Base-by-base conservation (phyloP, 2,329 filamentous ascomycete species). In the Coniochaeta prunicola region DNA sequence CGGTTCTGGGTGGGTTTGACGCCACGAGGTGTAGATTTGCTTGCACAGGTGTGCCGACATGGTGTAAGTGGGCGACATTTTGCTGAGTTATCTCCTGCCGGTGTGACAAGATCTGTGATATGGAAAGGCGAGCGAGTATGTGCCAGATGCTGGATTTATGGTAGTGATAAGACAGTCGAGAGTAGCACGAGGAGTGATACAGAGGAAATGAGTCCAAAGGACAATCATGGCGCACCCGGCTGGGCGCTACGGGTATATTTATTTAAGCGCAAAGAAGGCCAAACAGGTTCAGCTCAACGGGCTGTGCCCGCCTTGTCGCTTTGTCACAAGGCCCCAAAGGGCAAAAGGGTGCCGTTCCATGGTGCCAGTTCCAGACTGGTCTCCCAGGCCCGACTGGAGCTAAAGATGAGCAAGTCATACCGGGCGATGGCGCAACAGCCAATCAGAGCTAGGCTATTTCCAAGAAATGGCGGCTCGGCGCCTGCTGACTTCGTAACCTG, bases 11-110 rank as follows among this genome's bases (percentile, higher is more conserved):
- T 71, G 71, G 30, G 72, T 68, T 67, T 82, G 78, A 62, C 76
- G 76, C 80, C 81, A 84, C n/a, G 82, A 84, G 57, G 79, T 74
- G 74, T 78, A 81, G 72, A 85, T 80, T 66, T 84, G 76, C 71
- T 81, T 83, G 79, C 80, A 82, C 70, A 85, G 73, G 65, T 85
- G 82, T 65, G 81, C 80, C 17, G 81, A 83, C 77, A 85, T 83
- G 63, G 82, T 84, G 73, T 84, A 82, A 38, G 82, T 83, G 56
- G 80, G 81, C 58, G 80, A 77, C 82, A 85, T 85, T 42, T 63
- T 73, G 45, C 10, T 50, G 12, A n/a, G n/a, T n/a, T n/a, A n/a
- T n/a, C n/a, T n/a, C n/a, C n/a, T n/a, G n/a, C n/a, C n/a, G n/a
- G n/a, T n/a, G n/a, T n/a, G n/a, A n/a, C n/a, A n/a, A n/a, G n/a